Conservation (phyloP, 2,329 filamentous ascomycete genomes). For the Fusarium nygamai region DNA sequence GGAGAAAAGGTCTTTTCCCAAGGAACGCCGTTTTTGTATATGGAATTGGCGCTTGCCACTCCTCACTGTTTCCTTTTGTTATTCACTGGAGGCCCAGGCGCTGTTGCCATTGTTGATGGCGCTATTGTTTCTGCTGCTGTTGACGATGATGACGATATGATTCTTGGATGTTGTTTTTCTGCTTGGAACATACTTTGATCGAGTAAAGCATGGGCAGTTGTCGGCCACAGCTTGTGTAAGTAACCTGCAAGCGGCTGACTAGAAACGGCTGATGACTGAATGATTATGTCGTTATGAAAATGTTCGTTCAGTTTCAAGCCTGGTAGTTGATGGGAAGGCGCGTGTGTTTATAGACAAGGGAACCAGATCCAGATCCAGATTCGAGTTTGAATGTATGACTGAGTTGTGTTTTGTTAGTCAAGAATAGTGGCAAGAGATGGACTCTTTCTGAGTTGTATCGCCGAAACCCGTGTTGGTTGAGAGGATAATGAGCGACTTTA, state of each 20-base stretch:
- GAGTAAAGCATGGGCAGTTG: conserved; percentile 39
- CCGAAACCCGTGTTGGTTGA: neutral
- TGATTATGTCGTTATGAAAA: conserved; percentile 45
- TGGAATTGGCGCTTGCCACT: conserved; percentile 35
- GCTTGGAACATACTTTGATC: conserved; percentile 41
- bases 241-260: conserved; percentile 40
- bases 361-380: conserved; percentile 11
- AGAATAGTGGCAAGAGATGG: neutral
- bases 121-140: conserved; percentile 19
- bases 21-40: conserved; percentile 20
- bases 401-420: conserved; percentile 4
- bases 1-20: conserved; percentile 32
- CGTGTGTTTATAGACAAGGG: conserved; percentile 25
- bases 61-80: conserved; percentile 21
- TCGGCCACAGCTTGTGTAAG: conserved; percentile 40
- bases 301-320: conserved; percentile 26
- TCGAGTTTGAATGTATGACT: neutral
- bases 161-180: conserved; percentile 36
- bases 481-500: neutral
- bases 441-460: neutral
- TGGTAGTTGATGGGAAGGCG: conserved; percentile 13
- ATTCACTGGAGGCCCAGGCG: conserved; percentile 18
- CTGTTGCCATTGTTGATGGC: conserved; percentile 18
- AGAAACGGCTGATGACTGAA: conserved; percentile 46
- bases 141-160: conserved; percentile 33